Conservation (phyloP, 257 asterid genomes). For the Solanum okadae region DNA sequence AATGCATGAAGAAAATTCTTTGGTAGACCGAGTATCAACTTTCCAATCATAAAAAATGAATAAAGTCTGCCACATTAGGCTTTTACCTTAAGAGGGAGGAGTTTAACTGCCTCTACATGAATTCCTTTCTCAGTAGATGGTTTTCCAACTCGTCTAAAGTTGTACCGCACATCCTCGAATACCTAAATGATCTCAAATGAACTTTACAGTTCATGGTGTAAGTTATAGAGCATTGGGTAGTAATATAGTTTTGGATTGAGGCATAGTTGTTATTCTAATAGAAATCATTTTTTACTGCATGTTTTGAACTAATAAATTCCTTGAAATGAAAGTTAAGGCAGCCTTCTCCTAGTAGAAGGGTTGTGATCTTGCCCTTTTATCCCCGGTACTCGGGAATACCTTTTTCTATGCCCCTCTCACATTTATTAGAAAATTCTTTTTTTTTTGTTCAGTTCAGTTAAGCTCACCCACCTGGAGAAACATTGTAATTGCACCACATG, state of each 20-base stretch:
- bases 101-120: neutral
- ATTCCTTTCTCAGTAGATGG: neutral
- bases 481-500: neutral
- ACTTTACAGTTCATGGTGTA: neutral
- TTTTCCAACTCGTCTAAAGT: neutral
- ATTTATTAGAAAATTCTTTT: neutral
- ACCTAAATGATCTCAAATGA: neutral
- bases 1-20: neutral
- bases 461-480: neutral
- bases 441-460: neutral
- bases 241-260: neutral
- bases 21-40: neutral
- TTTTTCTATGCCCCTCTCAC: neutral
- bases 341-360: neutral
- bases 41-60: neutral
- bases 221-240: neutral
- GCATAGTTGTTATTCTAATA: neutral
- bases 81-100: neutral
- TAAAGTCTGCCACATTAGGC: neutral
- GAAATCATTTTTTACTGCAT: neutral
- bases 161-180: neutral
- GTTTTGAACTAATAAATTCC: neutral
- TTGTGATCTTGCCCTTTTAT: neutral
- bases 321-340: neutral
- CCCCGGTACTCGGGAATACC: neutral